Evolutionary conservation across 176 grass and related monocot species (phyloP).

Genomic region (Chrysopogon serrulatus): DNA sequence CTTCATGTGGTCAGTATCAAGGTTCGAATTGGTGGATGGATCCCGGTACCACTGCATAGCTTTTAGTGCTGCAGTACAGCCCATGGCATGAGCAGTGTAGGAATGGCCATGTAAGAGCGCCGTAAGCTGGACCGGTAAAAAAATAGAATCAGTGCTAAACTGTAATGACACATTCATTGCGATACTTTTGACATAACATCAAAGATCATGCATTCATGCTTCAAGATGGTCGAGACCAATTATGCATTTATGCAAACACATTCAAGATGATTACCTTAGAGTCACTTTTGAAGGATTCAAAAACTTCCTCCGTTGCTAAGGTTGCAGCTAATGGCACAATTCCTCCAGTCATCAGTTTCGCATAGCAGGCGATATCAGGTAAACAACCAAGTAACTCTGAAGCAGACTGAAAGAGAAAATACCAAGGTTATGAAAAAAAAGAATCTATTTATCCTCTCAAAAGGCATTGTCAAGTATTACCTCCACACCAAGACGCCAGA

Average conservation of each 20-base stretch:
- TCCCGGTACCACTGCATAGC: conserved; percentile 87
- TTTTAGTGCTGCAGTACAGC: conserved; percentile 77
- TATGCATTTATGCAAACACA: neutral
- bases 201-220: neutral
- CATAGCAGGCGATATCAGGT: conserved; percentile 92
- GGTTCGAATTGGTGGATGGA: conserved; percentile 64
- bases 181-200: neutral
- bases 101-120: conserved; percentile 95
- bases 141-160: neutral
- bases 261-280: conserved; percentile 57
- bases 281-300: conserved; percentile 76
- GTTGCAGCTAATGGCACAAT: conserved; percentile 82
- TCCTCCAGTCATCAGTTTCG: conserved; percentile 93
- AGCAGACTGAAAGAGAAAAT: conserved; percentile 52
- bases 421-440: neutral
- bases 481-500: conserved; percentile 91
- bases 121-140: conserved; percentile 50
- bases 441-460: neutral
- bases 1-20: conserved; percentile 52
- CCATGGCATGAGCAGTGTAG: conserved; percentile 89
- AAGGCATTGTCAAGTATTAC: conserved; percentile 22
- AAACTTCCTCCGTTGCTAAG: conserved; percentile 74
- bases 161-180: neutral
- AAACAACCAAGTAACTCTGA: conserved; percentile 74
- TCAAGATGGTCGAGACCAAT: neutral